Conservation (phyloP, 768 basidiomycete species). For the Dictyophora rubrovolvata region DNA sequence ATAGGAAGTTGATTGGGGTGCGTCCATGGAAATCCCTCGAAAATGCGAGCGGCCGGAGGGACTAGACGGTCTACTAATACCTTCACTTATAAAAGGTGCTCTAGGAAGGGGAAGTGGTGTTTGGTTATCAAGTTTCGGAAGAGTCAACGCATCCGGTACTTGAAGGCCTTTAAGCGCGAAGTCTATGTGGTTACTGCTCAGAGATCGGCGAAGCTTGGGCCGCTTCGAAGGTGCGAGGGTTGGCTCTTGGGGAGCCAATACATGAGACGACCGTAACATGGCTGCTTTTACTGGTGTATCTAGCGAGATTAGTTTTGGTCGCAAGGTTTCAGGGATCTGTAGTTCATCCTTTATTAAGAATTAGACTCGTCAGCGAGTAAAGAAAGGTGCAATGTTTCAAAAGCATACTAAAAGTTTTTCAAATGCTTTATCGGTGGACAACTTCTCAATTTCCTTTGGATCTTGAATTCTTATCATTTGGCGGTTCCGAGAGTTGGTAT, state of each 20-base stretch:
- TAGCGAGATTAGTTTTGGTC: slow-evolving; percentile 72
- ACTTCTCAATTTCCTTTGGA: slow-evolving; percentile 19
- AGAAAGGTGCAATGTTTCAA: not conserved
- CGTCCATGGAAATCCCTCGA: slow-evolving; percentile 56
- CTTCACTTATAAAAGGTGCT: slow-evolving; percentile 24
- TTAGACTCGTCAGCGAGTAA: not conserved
- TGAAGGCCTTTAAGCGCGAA: slow-evolving; percentile 37
- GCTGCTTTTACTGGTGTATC: slow-evolving; percentile 81
- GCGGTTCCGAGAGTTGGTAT: slow-evolving; percentile 1
- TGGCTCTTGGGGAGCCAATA: slow-evolving; percentile 32
- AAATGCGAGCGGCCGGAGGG: slow-evolving; percentile 30
- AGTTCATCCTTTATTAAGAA: slow-evolving; percentile 59
- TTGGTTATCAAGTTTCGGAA: slow-evolving; percentile 13
- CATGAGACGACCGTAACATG: slow-evolving; percentile 81
- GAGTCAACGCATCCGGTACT: slow-evolving; percentile 24
- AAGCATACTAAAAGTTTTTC: slow-evolving; percentile 66
- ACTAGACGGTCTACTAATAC: slow-evolving; percentile 9
- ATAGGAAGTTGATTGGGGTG: slow-evolving; percentile 35
- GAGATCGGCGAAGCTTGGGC: slow-evolving; percentile 59
- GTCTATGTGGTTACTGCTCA: slow-evolving; percentile 61
- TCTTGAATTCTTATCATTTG: not conserved
- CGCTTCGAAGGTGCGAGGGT: slow-evolving; percentile 26
- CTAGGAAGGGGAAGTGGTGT: slow-evolving; percentile 11
- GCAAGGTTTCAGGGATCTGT: slow-evolving; percentile 70
- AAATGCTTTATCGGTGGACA: slow-evolving; percentile 58